These are phyloP conservation scores for Albatrellus ellisii DNA, from an alignment of 768 basidiomycete species.

Conservation along the genomic window DNA sequence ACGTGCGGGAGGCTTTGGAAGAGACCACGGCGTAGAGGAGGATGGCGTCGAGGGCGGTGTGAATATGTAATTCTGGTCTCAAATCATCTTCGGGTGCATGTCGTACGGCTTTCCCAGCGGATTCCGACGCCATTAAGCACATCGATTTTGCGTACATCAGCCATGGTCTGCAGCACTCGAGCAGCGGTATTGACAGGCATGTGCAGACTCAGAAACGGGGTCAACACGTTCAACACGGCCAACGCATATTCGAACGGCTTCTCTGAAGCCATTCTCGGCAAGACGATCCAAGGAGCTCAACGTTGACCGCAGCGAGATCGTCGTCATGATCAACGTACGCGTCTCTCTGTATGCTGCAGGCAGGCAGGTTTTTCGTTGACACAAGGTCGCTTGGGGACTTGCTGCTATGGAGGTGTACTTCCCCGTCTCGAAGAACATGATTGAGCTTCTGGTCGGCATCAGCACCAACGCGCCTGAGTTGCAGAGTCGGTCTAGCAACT, in stretches of 20 bases:
- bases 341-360: neutral
- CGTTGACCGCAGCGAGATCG: constrained; percentile 27
- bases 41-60: too few relatives aligned
- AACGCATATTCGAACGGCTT: constrained; percentile 25
- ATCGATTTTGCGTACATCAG: constrained; percentile 15
- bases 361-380: neutral
- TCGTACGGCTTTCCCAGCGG: constrained; percentile 30
- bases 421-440: neutral
- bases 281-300: constrained; percentile 24
- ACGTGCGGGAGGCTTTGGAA: too few relatives aligned
- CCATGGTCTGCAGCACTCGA: constrained; percentile 7
- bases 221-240: constrained; percentile 50
- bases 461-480: neutral
- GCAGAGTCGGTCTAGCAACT: constrained; percentile 1
- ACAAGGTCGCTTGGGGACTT: neutral
- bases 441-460: neutral
- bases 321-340: constrained; percentile 31
- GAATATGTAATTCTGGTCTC: constrained; percentile 36
- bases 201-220: constrained; percentile 40
- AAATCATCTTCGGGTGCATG: constrained; percentile 58
- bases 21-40: too few relatives aligned
- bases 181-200: constrained; percentile 3
- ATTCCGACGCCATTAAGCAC: constrained; percentile 15
- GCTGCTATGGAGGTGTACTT: constrained; percentile 1
- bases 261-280: constrained; percentile 27